Evolutionary conservation across 2,329 filamentous ascomycete species (phyloP).

Genomic region (Eurotiales sp.): DNA sequence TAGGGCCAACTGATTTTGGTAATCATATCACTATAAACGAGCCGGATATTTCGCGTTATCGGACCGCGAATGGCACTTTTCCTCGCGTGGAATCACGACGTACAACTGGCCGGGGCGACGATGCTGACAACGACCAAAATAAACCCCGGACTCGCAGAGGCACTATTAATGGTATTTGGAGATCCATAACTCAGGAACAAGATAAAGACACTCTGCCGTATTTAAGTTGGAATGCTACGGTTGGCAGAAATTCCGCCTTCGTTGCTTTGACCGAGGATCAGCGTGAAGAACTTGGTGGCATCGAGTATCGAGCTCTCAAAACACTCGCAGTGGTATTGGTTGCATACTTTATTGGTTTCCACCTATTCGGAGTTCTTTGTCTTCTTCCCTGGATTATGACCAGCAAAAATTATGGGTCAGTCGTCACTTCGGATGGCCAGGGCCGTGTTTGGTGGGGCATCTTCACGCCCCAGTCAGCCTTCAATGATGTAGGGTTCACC

Average conservation of each 20-base stretch:
- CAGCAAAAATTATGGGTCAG: conserved; percentile 56
- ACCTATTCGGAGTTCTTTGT: conserved; percentile 68
- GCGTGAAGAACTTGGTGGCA: conserved; percentile 89
- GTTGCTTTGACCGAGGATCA: conserved; percentile 84
- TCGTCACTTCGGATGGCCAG: conserved; percentile 62
- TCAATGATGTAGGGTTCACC: conserved; percentile 93
- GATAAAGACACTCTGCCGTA: conserved; percentile 68
- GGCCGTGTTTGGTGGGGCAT: conserved; percentile 83
- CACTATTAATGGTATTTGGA: conserved; percentile 30
- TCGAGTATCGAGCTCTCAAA: conserved; percentile 91
- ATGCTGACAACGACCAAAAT: conserved; percentile 25
- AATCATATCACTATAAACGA: conserved; percentile 49
- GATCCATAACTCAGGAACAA: conserved; percentile 35
- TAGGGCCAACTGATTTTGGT: conserved; percentile 25
- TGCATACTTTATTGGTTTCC: conserved; percentile 79
- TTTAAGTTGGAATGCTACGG: conserved; percentile 87
- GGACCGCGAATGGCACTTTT: conserved; percentile 34
- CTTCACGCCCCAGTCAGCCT: conserved; percentile 81
- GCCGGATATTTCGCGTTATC: conserved; percentile 34
- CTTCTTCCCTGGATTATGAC: conserved; percentile 77
- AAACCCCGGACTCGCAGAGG: conserved; percentile 25
- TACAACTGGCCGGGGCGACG: conserved; percentile 30
- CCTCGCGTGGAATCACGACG: conserved; percentile 36
- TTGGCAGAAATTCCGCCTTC: conserved; percentile 91
- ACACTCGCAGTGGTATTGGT: conserved; percentile 75